Evolutionary conservation across 225 moss, liverwort and hornwort genomes (phyloP).

Genomic region (Asterella californica): DNA sequence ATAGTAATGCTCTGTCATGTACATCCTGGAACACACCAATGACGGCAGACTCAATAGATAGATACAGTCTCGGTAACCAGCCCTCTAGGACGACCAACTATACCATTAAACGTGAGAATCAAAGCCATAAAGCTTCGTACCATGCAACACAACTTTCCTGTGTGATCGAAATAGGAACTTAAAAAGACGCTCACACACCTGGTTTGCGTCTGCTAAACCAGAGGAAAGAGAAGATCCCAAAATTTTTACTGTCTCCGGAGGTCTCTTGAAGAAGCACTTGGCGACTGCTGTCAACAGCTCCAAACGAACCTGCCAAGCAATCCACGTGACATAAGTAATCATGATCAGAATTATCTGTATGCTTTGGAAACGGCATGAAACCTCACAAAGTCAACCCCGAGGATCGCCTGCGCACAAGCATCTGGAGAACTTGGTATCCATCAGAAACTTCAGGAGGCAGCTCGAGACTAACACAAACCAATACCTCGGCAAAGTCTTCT

Average conservation of each 20-base stretch:
- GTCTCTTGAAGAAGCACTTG: constrained; percentile 85
- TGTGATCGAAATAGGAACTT: neutral
- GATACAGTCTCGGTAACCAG: neutral
- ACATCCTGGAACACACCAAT: constrained; percentile 59
- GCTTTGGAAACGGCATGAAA: neutral
- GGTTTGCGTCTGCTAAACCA: constrained; percentile 83
- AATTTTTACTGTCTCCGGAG: constrained; percentile 83
- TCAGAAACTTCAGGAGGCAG: neutral
- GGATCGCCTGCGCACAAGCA: neutral
- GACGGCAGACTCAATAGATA: neutral
- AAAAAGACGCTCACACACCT: constrained; percentile 39
- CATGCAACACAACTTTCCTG: neutral
- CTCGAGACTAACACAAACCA: neutral
- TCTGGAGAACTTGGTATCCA: neutral
- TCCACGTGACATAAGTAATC: neutral
- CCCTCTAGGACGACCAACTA: neutral
- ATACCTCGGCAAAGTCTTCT: constrained; percentile 79
- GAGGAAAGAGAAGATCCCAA: constrained; percentile 73
- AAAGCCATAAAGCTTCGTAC: neutral
- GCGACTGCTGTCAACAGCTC: constrained; percentile 89
- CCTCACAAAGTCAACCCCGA: neutral
- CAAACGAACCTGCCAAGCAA: constrained; percentile 60
- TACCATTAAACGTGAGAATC: neutral
- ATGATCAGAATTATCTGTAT: neutral
- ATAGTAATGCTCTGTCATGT: constrained; percentile 90